Percentiles rank a stretch among this genome's conserved stretches.
phyloP scores from a whole-genome alignment of 441 rosid genomes.

The Theobroma grandiflorum region DNA sequence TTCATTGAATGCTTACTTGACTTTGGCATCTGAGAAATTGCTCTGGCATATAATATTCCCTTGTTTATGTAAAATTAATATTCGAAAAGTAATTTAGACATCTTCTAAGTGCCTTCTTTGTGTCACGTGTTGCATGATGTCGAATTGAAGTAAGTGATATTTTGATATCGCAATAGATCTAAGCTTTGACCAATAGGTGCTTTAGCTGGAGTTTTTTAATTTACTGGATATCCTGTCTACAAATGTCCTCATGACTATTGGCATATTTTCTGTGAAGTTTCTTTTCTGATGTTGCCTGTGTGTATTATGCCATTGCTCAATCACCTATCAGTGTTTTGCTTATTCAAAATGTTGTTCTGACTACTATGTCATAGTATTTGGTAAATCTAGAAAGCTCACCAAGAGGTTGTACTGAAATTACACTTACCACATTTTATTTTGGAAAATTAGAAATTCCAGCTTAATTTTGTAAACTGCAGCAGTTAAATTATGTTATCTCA shows the following conservation, averaged over 20 bases:
- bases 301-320: neutral
- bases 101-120: neutral
- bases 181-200: neutral
- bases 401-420: neutral
- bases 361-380: neutral
- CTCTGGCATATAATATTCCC: neutral
- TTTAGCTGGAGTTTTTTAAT: neutral
- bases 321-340: neutral
- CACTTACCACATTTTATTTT: neutral
- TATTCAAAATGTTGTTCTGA: neutral
- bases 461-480: neutral
- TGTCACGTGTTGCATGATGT: constrained; percentile 1
- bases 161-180: neutral
- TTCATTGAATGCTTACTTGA: neutral
- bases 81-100: neutral
- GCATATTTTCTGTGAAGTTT: neutral
- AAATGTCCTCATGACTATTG: neutral
- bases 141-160: neutral
- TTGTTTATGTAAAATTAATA: constrained; percentile 9
- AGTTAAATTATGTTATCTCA: neutral
- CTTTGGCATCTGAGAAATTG: constrained; percentile 14
- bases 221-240: constrained; percentile 11
- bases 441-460: neutral
- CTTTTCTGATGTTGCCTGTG: neutral
- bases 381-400: neutral